A percentile compares a stretch with the other conserved stretches of the same genome.
These are phyloP conservation scores for Teratosphaeriaceae sp. DNA, from an alignment of 2,329 filamentous ascomycete species.

Conservation along the genomic window DNA sequence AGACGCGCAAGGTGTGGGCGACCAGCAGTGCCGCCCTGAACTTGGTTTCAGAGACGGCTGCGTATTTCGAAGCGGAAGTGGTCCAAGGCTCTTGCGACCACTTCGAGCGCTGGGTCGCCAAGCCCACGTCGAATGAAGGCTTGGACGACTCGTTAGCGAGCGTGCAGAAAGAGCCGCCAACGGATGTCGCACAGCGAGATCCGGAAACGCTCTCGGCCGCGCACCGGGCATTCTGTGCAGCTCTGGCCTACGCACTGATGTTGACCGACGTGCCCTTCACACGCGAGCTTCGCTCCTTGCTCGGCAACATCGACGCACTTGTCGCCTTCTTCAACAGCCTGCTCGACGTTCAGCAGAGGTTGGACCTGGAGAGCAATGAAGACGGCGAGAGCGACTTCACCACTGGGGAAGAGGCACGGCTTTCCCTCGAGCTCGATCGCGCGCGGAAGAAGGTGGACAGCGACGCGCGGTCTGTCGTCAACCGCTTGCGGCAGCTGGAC, in stretches of 20 bases:
- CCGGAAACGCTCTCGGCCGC: constrained; percentile 77
- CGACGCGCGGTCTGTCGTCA: constrained; percentile 57
- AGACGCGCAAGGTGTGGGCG: constrained; percentile 82
- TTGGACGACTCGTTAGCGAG: not conserved
- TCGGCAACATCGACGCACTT: constrained; percentile 73
- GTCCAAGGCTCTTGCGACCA: constrained; percentile 74
- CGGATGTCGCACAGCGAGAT: constrained; percentile 51
- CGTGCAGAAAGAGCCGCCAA: not conserved
- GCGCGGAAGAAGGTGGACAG: constrained; percentile 59
- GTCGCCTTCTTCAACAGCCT: constrained; percentile 70
- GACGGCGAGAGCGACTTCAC: constrained; percentile 49
- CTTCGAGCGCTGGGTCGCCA: constrained; percentile 61
- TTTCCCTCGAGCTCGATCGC: constrained; percentile 56
- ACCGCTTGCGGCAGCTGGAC: constrained; percentile 55
- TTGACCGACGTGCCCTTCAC: constrained; percentile 60
- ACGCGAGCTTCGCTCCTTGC: constrained; percentile 56
- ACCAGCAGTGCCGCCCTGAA: constrained; percentile 82
- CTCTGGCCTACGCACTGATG: constrained; percentile 60
- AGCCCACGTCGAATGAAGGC: constrained; percentile 8
- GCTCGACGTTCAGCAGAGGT: constrained; percentile 66
- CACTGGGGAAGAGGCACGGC: constrained; percentile 62
- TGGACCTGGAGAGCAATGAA: constrained; percentile 80
- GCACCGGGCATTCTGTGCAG: constrained; percentile 68
- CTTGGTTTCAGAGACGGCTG: constrained; percentile 78
- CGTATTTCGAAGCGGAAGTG: constrained; percentile 85